phyloP scores from a whole-genome alignment of 306 rosid genomes.

The Fragaria iinumae region DNA sequence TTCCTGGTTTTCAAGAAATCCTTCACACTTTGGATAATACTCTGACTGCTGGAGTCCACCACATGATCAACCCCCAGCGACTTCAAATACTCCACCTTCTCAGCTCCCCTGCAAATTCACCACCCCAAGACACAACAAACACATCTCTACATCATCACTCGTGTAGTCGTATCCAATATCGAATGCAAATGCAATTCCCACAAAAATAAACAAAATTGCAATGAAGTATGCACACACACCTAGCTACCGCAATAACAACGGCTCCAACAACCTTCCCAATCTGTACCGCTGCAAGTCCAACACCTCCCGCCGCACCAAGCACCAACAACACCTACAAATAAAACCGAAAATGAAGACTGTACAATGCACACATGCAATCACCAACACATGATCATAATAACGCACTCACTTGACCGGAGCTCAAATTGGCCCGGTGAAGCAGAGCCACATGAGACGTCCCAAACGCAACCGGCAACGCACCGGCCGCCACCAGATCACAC shows the following conservation, averaged over 20 bases:
- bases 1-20: slow-evolving; percentile 62
- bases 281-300: slow-evolving; percentile 90
- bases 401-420: slow-evolving; percentile 59
- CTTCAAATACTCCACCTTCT: slow-evolving; percentile 73
- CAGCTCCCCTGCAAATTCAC: slow-evolving; percentile 61
- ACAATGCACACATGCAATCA: not conserved
- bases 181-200: not conserved
- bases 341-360: not conserved
- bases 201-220: no score
- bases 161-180: not conserved
- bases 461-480: slow-evolving; percentile 83
- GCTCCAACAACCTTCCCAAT: slow-evolving; percentile 88
- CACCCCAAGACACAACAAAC: slow-evolving; percentile 13
- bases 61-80: slow-evolving; percentile 83
- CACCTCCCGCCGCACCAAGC: slow-evolving; percentile 97
- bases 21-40: slow-evolving; percentile 63
- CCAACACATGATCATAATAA: not conserved
- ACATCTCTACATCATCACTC: slow-evolving; percentile 12
- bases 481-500: slow-evolving; percentile 84
- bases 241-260: slow-evolving; percentile 85
- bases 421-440: slow-evolving; percentile 70
- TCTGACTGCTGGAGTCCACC: slow-evolving; percentile 64
- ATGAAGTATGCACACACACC: slow-evolving; percentile 46
- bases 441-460: slow-evolving; percentile 96
- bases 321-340: slow-evolving; percentile 70